Percentiles rank a stretch among this genome's conserved stretches.
These are phyloP conservation scores for Candida endomychidarum DNA, from an alignment of 805 yeast genomes.

Conservation along the genomic window DNA sequence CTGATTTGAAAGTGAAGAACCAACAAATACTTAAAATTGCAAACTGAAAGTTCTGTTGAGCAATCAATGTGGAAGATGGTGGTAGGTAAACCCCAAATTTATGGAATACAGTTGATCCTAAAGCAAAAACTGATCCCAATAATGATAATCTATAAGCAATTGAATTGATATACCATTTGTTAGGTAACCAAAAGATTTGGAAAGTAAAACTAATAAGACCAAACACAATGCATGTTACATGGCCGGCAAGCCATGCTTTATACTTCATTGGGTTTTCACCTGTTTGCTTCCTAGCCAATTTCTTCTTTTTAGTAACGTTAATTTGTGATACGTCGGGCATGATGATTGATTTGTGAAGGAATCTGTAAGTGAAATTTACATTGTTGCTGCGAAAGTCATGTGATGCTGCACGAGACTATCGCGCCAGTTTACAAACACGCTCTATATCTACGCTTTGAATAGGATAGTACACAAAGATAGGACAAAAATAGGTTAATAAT, in stretches of 20 bases:
- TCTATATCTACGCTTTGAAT: too few relatives aligned
- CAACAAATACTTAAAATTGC: constrained; percentile 55
- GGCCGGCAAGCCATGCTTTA: constrained; percentile 59
- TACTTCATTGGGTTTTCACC: constrained; percentile 43
- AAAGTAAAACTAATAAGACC: constrained; percentile 41
- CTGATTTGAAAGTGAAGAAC: constrained; percentile 63
- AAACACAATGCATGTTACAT: constrained; percentile 42
- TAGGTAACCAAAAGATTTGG: constrained; percentile 40
- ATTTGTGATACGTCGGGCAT: constrained; percentile 26
- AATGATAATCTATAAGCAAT: constrained; percentile 55
- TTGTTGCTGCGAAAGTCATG: constrained; percentile 1
- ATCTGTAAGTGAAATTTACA: constrained; percentile 2
- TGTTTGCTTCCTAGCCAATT: constrained; percentile 28
- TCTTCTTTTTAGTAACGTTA: constrained; percentile 24
- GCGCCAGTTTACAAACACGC: too few relatives aligned
- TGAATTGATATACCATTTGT: constrained; percentile 45
- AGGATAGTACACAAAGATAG: too few relatives aligned
- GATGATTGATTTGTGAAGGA: not conserved
- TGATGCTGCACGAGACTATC: not conserved
- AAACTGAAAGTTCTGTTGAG: constrained; percentile 77
- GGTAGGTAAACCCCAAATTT: constrained; percentile 64
- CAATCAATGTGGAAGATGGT: constrained; percentile 58
- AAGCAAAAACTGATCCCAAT: constrained; percentile 54
- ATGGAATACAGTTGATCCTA: constrained; percentile 53
- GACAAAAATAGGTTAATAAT: too few relatives aligned